These are phyloP conservation scores for Allodekkera sacchari DNA, from an alignment of 805 yeast species.

Conservation along the genomic window DNA sequence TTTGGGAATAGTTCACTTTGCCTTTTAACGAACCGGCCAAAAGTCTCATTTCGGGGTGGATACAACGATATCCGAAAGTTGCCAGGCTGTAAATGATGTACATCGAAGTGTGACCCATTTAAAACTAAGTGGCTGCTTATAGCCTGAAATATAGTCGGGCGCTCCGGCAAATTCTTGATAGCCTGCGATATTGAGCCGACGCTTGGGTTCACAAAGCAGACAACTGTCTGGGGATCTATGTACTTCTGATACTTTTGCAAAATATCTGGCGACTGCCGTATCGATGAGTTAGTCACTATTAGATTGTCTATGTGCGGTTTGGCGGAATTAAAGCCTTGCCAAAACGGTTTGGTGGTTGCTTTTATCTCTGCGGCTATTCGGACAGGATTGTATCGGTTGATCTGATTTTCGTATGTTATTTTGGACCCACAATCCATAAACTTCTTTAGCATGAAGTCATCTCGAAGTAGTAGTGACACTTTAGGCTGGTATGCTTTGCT, in stretches of 20 bases:
- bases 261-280: background rate
- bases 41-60: conserved; percentile 7
- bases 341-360: conserved; percentile 1
- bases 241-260: conserved; percentile 4
- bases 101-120: conserved; percentile 13
- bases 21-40: background rate
- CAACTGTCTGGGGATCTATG: conserved; percentile 12
- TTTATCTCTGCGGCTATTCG: conserved; percentile 3
- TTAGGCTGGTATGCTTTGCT: background rate
- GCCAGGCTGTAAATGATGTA: conserved; percentile 16
- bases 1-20: conserved; percentile 9
- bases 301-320: conserved; percentile 3
- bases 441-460: background rate
- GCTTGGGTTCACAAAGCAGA: conserved; percentile 19
- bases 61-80: conserved; percentile 13
- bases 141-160: conserved; percentile 18
- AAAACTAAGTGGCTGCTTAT: conserved; percentile 13
- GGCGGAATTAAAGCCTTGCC: conserved; percentile 2
- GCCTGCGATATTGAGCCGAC: conserved; percentile 12
- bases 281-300: conserved; percentile 2
- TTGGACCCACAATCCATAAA: conserved; percentile 3
- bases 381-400: conserved; percentile 8
- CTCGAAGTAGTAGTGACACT: background rate
- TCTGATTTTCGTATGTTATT: conserved; percentile 8
- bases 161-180: background rate